phyloP scores from a whole-genome alignment of 1,284 basidiomycete species.

The Entoloma clypeatum region DNA sequence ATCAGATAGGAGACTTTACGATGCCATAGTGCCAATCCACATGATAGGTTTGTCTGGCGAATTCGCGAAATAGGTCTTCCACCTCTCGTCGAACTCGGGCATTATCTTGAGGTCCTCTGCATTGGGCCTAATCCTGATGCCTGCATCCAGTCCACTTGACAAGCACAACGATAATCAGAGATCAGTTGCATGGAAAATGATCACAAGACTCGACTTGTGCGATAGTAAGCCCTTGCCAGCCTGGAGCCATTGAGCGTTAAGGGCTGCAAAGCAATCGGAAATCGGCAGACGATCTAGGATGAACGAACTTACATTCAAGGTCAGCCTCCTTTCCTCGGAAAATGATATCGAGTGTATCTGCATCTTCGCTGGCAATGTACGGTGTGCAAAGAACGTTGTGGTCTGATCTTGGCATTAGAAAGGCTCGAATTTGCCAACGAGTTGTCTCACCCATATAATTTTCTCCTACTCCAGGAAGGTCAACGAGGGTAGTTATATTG shows the following conservation, averaged over 20 bases:
- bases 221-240: slow-evolving; percentile 44
- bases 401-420: slow-evolving; percentile 28
- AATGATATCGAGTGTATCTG: slow-evolving; percentile 41
- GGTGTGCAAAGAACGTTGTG: slow-evolving; percentile 35
- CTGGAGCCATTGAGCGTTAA: slow-evolving; percentile 36
- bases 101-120: slow-evolving; percentile 33
- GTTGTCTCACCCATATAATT: slow-evolving; percentile 32
- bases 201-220: slow-evolving; percentile 36
- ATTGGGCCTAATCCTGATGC: slow-evolving; percentile 38
- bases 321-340: slow-evolving; percentile 32
- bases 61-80: slow-evolving; percentile 29
- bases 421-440: not conserved
- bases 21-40: slow-evolving; percentile 27
- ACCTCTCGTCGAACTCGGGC: slow-evolving; percentile 33
- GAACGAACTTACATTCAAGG: slow-evolving; percentile 27
- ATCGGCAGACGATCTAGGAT: not conserved
- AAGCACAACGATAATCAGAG: not conserved
- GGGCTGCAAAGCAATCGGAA: slow-evolving; percentile 24
- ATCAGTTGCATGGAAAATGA: not conserved
- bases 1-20: slow-evolving; percentile 23
- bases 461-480: slow-evolving; percentile 52
- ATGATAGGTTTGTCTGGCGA: slow-evolving; percentile 36
- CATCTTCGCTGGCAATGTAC: slow-evolving; percentile 35
- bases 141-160: slow-evolving; percentile 34
- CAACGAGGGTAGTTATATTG: slow-evolving; percentile 35